A percentile compares a stretch with the other conserved stretches of the same genome.
Evolutionary conservation across 768 basidiomycete species (phyloP).

Genomic region (Tricholoma saponaceum): DNA sequence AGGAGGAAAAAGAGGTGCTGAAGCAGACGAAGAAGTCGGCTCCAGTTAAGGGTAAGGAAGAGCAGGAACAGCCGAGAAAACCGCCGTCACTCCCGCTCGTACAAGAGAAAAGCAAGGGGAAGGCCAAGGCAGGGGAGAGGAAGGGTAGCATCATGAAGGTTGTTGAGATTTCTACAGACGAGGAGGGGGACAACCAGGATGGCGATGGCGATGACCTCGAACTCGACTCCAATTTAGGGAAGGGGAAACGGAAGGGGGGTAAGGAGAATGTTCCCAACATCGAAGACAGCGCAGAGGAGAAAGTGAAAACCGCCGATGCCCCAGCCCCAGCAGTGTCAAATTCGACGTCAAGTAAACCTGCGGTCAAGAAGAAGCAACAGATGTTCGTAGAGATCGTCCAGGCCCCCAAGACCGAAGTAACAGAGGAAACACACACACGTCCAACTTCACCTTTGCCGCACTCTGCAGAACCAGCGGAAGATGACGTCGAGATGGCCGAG

Average conservation of each 20-base stretch:
- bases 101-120: constrained; percentile 9
- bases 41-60: neutral
- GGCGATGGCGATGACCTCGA: neutral
- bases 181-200: constrained; percentile 21
- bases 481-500: constrained; percentile 27
- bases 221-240: neutral
- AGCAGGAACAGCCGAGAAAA: neutral
- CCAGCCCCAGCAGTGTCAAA: neutral
- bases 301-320: neutral
- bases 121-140: constrained; percentile 6
- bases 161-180: constrained; percentile 39
- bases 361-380: neutral
- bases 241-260: neutral
- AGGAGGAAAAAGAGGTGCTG: neutral
- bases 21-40: neutral
- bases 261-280: neutral
- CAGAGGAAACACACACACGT: neutral
- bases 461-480: constrained; percentile 1
- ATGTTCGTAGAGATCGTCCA: constrained; percentile 5
- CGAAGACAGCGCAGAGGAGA: neutral
- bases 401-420: neutral
- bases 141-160: constrained; percentile 24
- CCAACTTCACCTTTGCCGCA: constrained; percentile 3
- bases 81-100: neutral
- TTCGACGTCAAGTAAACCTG: neutral